Percentiles rank a stretch among this genome's conserved stretches.
phyloP scores from a whole-genome alignment of 805 yeast species.

The Myxozyma sirexii region DNA sequence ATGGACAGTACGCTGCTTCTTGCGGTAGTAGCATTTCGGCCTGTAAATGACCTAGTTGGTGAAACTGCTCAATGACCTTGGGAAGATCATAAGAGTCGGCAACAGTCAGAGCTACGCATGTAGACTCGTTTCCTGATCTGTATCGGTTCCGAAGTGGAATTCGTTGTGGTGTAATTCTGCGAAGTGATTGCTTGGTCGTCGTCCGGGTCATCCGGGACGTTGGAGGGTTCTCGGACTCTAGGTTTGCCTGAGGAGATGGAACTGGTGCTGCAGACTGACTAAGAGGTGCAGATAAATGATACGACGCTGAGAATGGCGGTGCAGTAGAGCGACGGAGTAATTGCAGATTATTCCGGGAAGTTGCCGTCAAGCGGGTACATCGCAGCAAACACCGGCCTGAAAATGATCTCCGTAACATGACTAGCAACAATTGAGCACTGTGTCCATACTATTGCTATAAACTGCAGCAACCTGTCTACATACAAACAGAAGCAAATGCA shows the following conservation, averaged over 20 bases:
- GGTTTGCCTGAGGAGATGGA: not conserved
- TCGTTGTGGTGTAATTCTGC: constrained; percentile 25
- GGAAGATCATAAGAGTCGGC: constrained; percentile 65
- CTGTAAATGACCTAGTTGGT: constrained; percentile 44
- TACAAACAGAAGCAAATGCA: no score
- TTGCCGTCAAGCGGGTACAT: not conserved
- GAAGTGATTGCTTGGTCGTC: constrained; percentile 31
- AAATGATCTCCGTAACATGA: constrained; percentile 4
- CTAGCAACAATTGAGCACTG: not conserved
- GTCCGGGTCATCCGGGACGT: constrained; percentile 12
- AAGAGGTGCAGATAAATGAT: not conserved
- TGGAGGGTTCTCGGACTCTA: constrained; percentile 4
- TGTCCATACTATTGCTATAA: not conserved
- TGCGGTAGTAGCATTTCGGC: constrained; percentile 56
- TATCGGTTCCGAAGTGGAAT: not conserved
- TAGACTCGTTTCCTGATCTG: not conserved
- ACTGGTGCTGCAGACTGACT: not conserved
- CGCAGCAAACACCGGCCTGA: not conserved
- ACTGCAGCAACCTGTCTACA: not conserved
- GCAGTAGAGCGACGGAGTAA: not conserved
- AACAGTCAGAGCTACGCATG: constrained; percentile 28
- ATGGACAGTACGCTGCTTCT: constrained; percentile 64
- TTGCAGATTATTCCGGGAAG: not conserved
- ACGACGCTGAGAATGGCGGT: not conserved
- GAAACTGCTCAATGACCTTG: constrained; percentile 47